Evolutionary conservation across 2,329 filamentous ascomycete genomes (phyloP).

Genomic region (Curvularia sp.): DNA sequence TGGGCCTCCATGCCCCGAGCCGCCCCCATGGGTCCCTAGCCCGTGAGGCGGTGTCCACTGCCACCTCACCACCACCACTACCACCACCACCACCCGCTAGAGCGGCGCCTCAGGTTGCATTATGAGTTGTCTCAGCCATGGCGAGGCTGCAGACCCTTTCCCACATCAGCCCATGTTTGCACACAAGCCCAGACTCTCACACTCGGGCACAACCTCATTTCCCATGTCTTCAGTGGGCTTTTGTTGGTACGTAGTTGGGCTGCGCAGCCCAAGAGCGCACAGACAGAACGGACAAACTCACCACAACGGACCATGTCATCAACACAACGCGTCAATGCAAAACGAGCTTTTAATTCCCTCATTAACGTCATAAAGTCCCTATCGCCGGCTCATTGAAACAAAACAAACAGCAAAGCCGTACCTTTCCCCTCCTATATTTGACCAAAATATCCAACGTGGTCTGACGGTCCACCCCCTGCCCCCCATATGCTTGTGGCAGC

Average conservation of each 20-base stretch:
- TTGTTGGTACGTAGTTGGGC: background rate
- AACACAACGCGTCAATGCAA: constrained; percentile 14
- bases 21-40: constrained; percentile 14
- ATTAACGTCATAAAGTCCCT: constrained; percentile 43
- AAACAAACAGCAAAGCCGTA: constrained; percentile 38
- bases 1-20: constrained; percentile 7
- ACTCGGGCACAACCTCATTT: background rate
- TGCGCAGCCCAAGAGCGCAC: constrained; percentile 1
- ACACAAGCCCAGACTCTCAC: background rate
- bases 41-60: constrained; percentile 18
- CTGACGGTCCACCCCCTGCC: constrained; percentile 17
- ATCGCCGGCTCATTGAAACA: constrained; percentile 32
- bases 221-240: background rate
- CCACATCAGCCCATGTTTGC: background rate
- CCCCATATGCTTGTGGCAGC: constrained; percentile 22
- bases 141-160: background rate
- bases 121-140: background rate
- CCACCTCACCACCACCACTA: constrained; percentile 17
- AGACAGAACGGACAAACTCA: background rate
- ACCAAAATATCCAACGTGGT: constrained; percentile 18
- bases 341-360: constrained; percentile 51
- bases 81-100: constrained; percentile 11
- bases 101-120: constrained; percentile 8
- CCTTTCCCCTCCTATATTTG: constrained; percentile 14
- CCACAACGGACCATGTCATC: constrained; percentile 2